These are phyloP conservation scores for Metschnikowia hibisci DNA, from an alignment of 805 yeast genomes.

Conservation along the genomic window DNA sequence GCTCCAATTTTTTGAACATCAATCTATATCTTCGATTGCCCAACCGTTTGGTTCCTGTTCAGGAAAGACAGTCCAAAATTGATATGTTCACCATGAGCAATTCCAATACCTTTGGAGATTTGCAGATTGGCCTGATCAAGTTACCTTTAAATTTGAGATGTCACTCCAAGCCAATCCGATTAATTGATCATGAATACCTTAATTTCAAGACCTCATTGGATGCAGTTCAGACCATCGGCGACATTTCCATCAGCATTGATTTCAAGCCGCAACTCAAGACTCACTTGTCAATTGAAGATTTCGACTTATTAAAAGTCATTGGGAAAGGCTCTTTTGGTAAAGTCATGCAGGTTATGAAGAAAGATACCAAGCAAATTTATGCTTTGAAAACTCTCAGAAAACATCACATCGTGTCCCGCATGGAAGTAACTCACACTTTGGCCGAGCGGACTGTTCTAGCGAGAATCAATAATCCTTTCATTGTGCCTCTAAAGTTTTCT, in stretches of 20 bases:
- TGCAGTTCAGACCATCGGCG: conserved; percentile 40
- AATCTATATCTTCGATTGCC: conserved; percentile 81
- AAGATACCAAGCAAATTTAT: conserved; percentile 90
- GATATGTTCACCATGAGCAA: conserved; percentile 33
- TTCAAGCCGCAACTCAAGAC: conserved; percentile 60
- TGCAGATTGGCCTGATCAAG: conserved; percentile 69
- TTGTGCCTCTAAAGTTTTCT: conserved; percentile 92
- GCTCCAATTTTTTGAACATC: conserved; percentile 57
- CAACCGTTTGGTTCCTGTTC: conserved; percentile 49
- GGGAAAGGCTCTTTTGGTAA: conserved; percentile 99
- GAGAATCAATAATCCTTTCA: conserved; percentile 88
- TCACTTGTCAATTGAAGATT: conserved; percentile 82
- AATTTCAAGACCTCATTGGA: conserved; percentile 42
- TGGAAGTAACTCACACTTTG: conserved; percentile 93
- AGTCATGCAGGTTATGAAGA: conserved; percentile 97
- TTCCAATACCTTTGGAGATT: conserved; percentile 52
- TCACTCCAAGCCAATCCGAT: conserved; percentile 48
- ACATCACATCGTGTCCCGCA: conserved; percentile 87
- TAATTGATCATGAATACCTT: conserved; percentile 57
- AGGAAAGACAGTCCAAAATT: conserved; percentile 26
- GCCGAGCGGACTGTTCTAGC: conserved; percentile 96
- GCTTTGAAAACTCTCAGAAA: conserved; percentile 93
- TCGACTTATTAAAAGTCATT: conserved; percentile 87
- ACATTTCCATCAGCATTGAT: conserved; percentile 60
- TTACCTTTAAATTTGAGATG: conserved; percentile 55